phyloP scores from a whole-genome alignment of 371 early-diverging fungal genomes.

The Phascolomyces articulosus region DNA sequence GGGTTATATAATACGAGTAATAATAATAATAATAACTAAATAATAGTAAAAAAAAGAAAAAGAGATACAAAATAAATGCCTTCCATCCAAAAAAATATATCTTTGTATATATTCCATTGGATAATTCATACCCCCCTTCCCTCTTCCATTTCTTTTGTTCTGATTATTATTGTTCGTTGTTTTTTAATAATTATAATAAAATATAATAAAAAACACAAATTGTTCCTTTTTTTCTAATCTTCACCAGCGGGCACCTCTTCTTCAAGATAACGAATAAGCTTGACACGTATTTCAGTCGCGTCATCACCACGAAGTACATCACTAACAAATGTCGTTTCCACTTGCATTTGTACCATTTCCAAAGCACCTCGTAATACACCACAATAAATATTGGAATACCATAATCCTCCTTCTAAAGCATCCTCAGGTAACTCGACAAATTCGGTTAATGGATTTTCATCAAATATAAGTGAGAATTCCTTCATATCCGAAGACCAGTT shows the following conservation, averaged over 20 bases:
- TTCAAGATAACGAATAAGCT: conserved; percentile 84
- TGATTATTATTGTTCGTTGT: no score
- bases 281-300: conserved; percentile 87
- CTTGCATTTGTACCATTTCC: conserved; percentile 97
- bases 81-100: no score
- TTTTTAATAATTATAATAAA: not conserved
- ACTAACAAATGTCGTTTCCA: conserved; percentile 82
- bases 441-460: conserved; percentile 95
- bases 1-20: no score
- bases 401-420: conserved; percentile 81
- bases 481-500: conserved; percentile 82
- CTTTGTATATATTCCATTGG: no score
- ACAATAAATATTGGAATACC: conserved; percentile 95
- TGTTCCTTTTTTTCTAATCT: conserved; percentile 52
- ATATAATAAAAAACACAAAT: not conserved
- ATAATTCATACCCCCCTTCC: no score
- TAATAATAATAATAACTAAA: no score
- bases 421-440: conserved; percentile 85
- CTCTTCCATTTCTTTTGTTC: no score
- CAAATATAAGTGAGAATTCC: conserved; percentile 89
- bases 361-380: conserved; percentile 94
- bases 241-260: conserved; percentile 96
- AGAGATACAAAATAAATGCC: no score
- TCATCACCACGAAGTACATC: conserved; percentile 92
- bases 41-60: no score